A percentile compares a stretch with the other conserved stretches of the same genome.
These are phyloP conservation scores for Monosporascus sp. DNA, from an alignment of 2,329 filamentous ascomycete genomes.

Conservation along the genomic window DNA sequence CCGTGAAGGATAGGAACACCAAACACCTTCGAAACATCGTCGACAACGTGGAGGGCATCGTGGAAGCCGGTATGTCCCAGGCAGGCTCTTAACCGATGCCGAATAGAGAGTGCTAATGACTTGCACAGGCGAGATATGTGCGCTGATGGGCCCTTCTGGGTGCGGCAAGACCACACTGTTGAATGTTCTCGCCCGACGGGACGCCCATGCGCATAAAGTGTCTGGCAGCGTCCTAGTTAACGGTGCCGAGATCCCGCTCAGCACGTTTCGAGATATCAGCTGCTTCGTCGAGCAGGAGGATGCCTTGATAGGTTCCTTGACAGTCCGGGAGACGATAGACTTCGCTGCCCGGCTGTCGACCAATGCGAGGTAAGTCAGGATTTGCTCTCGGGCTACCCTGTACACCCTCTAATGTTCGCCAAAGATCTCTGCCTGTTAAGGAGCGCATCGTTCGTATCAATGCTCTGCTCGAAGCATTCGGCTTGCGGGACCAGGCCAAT, in stretches of 20 bases:
- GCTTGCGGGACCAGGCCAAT: constrained; percentile 62
- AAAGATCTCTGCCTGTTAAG: constrained; percentile 35
- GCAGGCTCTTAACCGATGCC: too few relatives aligned
- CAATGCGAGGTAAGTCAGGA: constrained; percentile 41
- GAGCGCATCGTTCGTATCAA: constrained; percentile 61
- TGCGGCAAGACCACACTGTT: constrained; percentile 80
- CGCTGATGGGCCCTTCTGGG: constrained; percentile 72
- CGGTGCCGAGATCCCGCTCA: constrained; percentile 46
- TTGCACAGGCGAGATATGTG: constrained; percentile 60
- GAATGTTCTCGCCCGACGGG: constrained; percentile 68
- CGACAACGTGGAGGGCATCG: constrained; percentile 55
- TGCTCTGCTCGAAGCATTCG: constrained; percentile 65
- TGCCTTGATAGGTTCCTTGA: constrained; percentile 74
- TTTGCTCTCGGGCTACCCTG: neutral
- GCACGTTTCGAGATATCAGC: constrained; percentile 59
- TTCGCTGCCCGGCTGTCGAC: constrained; percentile 67
- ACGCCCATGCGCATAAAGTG: constrained; percentile 45
- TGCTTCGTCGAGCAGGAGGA: constrained; percentile 88
- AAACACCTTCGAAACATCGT: constrained; percentile 60
- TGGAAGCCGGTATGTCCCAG: constrained; percentile 49
- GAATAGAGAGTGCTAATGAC: too few relatives aligned
- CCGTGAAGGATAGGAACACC: constrained; percentile 65
- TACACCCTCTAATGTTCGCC: constrained; percentile 1
- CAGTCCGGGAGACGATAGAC: constrained; percentile 71
- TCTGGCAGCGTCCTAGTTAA: constrained; percentile 57